Evolutionary conservation across 371 early-diverging fungal species (phyloP).

Genomic region (Saksenaea oblongispora): DNA sequence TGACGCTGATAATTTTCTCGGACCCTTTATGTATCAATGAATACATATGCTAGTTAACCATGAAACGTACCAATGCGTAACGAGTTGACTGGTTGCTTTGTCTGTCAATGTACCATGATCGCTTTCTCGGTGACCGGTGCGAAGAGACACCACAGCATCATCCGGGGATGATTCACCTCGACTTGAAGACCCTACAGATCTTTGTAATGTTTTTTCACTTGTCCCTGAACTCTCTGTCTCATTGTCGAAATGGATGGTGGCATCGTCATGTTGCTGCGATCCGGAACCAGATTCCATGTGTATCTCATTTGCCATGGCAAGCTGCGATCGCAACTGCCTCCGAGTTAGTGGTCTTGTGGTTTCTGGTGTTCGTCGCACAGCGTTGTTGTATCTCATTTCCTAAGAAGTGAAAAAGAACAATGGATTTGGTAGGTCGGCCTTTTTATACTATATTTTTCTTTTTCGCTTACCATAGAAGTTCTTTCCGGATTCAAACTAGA

Average conservation of each 20-base stretch:
- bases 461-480: background rate
- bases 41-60: background rate
- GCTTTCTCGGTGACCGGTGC: background rate
- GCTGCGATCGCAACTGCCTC: background rate
- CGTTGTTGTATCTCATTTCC: background rate
- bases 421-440: background rate
- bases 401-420: background rate
- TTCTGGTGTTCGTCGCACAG: background rate
- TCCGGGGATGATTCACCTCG: background rate
- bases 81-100: slow-evolving; percentile 26
- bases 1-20: slow-evolving; percentile 54
- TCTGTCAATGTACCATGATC: slow-evolving; percentile 10
- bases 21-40: slow-evolving; percentile 34
- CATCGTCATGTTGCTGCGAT: background rate
- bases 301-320: background rate
- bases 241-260: background rate
- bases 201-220: background rate
- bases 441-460: background rate
- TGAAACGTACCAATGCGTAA: slow-evolving; percentile 24
- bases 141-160: background rate
- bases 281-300: background rate
- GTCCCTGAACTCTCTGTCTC: background rate
- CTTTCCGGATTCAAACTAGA: background rate
- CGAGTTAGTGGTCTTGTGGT: background rate
- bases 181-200: background rate